Conservation (phyloP, 2,329 filamentous ascomycete species). For the Epichloe uncinata region DNA sequence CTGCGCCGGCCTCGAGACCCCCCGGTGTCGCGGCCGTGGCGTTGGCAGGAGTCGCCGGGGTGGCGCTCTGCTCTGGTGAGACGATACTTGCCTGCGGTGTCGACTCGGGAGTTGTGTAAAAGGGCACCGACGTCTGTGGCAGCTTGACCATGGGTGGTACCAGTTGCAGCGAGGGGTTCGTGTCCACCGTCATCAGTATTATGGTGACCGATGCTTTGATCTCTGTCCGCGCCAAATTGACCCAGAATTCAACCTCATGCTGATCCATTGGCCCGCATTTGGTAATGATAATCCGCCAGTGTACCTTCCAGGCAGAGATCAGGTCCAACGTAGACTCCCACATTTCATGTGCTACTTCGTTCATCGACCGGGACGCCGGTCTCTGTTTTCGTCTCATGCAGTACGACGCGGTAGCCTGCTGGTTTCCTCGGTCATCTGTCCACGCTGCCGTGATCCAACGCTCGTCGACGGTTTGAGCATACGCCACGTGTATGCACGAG, state of each 20-base stretch:
- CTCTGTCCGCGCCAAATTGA: slow-evolving; percentile 37
- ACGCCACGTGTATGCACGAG: slow-evolving; percentile 67
- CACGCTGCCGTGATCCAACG: slow-evolving; percentile 70
- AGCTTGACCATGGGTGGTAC: slow-evolving; percentile 41
- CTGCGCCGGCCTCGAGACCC: slow-evolving; percentile 26
- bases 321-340: slow-evolving; percentile 69
- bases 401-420: slow-evolving; percentile 62
- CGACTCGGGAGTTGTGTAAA: slow-evolving; percentile 50
- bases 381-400: slow-evolving; percentile 50
- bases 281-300: slow-evolving; percentile 66
- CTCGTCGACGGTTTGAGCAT: slow-evolving; percentile 61
- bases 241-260: slow-evolving; percentile 50
- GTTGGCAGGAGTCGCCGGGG: slow-evolving; percentile 36
- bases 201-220: slow-evolving; percentile 37
- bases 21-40: slow-evolving; percentile 32
- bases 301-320: slow-evolving; percentile 53
- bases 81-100: slow-evolving; percentile 49
- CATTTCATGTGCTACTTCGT: slow-evolving; percentile 58
- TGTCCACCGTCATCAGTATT: slow-evolving; percentile 52
- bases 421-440: slow-evolving; percentile 64
- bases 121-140: slow-evolving; percentile 28
- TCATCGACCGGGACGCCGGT: slow-evolving; percentile 37
- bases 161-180: slow-evolving; percentile 49
- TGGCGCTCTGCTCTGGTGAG: slow-evolving; percentile 46
- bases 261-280: slow-evolving; percentile 56